These are phyloP conservation scores for Vitis labrusca DNA, from an alignment of 164 flowering plant genomes.

Conservation along the genomic window DNA sequence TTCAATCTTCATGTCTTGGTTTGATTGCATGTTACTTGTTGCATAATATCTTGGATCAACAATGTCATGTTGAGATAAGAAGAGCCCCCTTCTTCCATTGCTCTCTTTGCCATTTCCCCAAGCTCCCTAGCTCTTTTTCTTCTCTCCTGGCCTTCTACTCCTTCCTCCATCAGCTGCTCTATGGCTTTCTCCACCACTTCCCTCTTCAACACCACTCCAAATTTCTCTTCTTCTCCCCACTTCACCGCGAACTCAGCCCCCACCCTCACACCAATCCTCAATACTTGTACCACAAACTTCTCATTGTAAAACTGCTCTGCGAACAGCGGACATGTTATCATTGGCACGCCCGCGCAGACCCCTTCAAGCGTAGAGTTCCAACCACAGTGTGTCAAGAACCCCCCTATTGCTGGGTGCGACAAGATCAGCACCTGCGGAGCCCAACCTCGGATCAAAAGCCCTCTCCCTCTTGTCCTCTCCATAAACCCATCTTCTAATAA, in stretches of 20 bases:
- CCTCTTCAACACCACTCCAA: constrained; percentile 26
- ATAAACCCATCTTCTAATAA: constrained; percentile 20
- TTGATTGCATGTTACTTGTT: neutral
- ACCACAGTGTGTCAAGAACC: constrained; percentile 55
- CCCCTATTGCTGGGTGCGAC: constrained; percentile 38
- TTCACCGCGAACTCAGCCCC: constrained; percentile 20
- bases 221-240: constrained; percentile 27
- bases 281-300: constrained; percentile 34
- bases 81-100: constrained; percentile 47
- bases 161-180: constrained; percentile 31
- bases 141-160: constrained; percentile 38
- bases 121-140: constrained; percentile 35
- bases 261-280: constrained; percentile 30
- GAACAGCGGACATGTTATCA: constrained; percentile 53
- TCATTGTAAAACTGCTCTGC: constrained; percentile 57
- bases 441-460: constrained; percentile 37
- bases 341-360: constrained; percentile 35
- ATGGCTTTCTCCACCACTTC: constrained; percentile 29
- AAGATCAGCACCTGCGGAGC: constrained; percentile 42
- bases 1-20: neutral
- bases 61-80: constrained; percentile 29
- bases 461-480: constrained; percentile 26
- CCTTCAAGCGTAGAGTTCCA: constrained; percentile 59
- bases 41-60: constrained; percentile 29
- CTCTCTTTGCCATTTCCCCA: constrained; percentile 28